Conservation (phyloP, 2,329 filamentous ascomycete genomes). For the Didymella lethalis region DNA sequence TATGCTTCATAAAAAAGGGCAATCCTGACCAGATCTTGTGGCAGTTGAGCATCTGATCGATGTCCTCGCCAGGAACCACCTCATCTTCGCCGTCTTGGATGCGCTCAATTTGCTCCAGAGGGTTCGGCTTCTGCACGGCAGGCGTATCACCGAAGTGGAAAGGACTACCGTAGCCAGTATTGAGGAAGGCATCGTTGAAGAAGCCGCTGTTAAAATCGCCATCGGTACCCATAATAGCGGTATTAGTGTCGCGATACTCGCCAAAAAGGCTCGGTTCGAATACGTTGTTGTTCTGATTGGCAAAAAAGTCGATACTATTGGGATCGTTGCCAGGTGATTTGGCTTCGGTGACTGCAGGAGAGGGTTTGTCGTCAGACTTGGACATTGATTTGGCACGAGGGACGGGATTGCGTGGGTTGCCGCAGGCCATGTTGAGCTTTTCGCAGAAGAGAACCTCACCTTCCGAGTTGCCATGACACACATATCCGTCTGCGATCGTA, state of each 20-base stretch:
- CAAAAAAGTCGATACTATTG: constrained; percentile 74
- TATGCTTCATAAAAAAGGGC: background rate
- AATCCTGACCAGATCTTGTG: constrained; percentile 87
- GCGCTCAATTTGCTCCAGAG: constrained; percentile 80
- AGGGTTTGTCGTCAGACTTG: constrained; percentile 52
- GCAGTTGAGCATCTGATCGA: constrained; percentile 76
- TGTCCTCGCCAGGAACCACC: constrained; percentile 66
- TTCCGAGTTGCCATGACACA: constrained; percentile 59
- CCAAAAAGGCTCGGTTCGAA: constrained; percentile 94
- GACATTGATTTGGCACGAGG: constrained; percentile 56
- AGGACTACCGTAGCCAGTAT: constrained; percentile 78
- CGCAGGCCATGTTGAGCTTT: constrained; percentile 64
- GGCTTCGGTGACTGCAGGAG: constrained; percentile 47
- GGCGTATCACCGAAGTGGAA: constrained; percentile 70
- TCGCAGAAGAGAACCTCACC: constrained; percentile 64
- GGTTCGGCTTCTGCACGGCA: constrained; percentile 62
- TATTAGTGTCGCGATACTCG: constrained; percentile 89
- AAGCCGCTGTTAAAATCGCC: constrained; percentile 74
- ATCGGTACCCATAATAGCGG: constrained; percentile 71
- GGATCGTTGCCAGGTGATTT: constrained; percentile 44
- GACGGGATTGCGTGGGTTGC: constrained; percentile 61
- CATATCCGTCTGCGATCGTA: constrained; percentile 50
- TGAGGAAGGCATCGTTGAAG: constrained; percentile 79
- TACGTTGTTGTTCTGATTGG: constrained; percentile 80
- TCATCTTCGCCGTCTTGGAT: constrained; percentile 74